Evolutionary conservation across 1,284 basidiomycete species (phyloP).

Genomic region (Malassezia slooffiae): DNA sequence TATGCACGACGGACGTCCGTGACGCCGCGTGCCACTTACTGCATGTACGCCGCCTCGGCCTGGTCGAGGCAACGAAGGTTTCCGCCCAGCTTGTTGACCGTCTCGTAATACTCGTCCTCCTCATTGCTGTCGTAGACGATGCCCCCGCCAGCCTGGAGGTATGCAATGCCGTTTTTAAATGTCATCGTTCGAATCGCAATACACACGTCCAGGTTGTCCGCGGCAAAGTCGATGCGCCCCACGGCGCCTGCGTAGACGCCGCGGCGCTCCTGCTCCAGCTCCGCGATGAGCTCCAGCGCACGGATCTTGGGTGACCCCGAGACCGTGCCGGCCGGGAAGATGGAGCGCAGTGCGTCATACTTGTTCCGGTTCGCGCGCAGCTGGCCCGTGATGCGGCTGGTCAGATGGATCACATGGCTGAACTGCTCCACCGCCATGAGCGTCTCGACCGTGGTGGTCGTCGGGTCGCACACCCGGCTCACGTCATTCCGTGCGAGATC

Average conservation of each 20-base stretch:
- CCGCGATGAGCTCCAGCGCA: constrained; percentile 83
- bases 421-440: constrained; percentile 92
- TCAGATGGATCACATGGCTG: constrained; percentile 94
- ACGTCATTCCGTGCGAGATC: constrained; percentile 99
- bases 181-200: constrained; percentile 98
- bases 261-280: constrained; percentile 75
- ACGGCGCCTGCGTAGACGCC: constrained; percentile 97
- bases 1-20: no score
- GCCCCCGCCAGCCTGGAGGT: constrained; percentile 83
- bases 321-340: constrained; percentile 98
- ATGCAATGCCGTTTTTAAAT: constrained; percentile 84
- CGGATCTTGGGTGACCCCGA: constrained; percentile 98
- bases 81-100: constrained; percentile 82
- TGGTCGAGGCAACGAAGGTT: constrained; percentile 74
- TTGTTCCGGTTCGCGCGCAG: constrained; percentile 72
- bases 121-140: constrained; percentile 96
- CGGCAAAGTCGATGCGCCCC: constrained; percentile 89
- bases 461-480: constrained; percentile 87
- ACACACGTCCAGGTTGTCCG: constrained; percentile 92
- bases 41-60: constrained; percentile 76
- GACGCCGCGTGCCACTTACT: no score
- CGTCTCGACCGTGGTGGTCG: constrained; percentile 89
- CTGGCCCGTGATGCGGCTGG: constrained; percentile 81
- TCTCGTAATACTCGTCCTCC: constrained; percentile 92
- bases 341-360: constrained; percentile 96